Evolutionary conservation across 176 grass and related monocot species (phyloP), one percentile per base, ranked within the genome.

Genomic region (Musa acuminata): DNA sequence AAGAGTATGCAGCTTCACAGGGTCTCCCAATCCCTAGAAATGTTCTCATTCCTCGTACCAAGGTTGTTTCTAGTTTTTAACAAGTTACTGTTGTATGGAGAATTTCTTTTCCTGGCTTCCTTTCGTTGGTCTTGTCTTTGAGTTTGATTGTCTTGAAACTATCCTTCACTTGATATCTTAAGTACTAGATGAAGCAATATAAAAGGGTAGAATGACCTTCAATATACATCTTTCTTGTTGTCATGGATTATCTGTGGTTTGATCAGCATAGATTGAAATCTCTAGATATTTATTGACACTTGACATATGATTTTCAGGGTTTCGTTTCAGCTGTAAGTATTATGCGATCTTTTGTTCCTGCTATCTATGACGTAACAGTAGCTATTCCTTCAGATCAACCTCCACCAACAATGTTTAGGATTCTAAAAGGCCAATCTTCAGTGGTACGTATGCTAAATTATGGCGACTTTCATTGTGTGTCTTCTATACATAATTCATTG

Each of bases 11-110:
- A 24, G 84, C 83, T 53, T 89, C 84, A 70, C 89, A 96, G 75
- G 83, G 87, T 53, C 76, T 96, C 49, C 82, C 82, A 6, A 80
- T 84, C 52, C 92, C 92, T 62, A 89, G 86, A 70, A 92, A 96
- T 89, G 87, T 92, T 77, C 78, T 96, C 23, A 89, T 96, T 87
- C 92, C 92, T 75, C 89, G 92, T 72, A 96, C 92, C n/a, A 96
- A 96, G 92, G 92, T 96, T 51, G 49, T 19, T 59, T 26, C 77
- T 77, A 1, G n/a, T 54, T 52, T 77, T 72, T 21, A 2, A 54
- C 50, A 11, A 52, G 14, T 58, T 75, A 48, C 35, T 71, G 8
- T 51, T n/a, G 19, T n/a, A 1, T 21, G 14, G 69, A 51, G 13
- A 17, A 19, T 51, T 51, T 71, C 48, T 71, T 69, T 27, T 69